Conservation (phyloP, 495 filamentous ascomycete species). For the Podospora pseudoanserina region DNA sequence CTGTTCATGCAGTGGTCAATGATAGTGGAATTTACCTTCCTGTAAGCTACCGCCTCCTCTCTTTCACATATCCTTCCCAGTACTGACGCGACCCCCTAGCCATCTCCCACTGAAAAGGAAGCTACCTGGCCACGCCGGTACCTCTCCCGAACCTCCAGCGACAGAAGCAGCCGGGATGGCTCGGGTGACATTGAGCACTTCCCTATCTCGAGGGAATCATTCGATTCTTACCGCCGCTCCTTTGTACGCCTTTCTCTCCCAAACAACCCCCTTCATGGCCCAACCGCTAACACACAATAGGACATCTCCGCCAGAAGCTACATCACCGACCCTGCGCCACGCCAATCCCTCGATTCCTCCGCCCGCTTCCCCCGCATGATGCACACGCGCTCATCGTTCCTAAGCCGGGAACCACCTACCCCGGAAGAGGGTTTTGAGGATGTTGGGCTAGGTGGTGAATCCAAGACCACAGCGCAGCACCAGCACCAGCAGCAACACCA, state of each 20-base stretch:
- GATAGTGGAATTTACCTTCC: constrained; percentile 96
- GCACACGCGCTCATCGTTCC: not conserved
- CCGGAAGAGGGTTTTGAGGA: constrained; percentile 85
- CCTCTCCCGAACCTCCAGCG: constrained; percentile 62
- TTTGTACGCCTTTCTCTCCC: constrained; percentile 62
- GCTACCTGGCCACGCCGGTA: constrained; percentile 77
- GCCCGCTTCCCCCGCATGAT: not conserved
- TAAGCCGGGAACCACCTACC: constrained; percentile 29
- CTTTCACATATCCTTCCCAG: not conserved
- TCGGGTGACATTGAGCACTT: constrained; percentile 82
- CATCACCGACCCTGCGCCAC: constrained; percentile 56
- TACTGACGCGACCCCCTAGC: constrained; percentile 46
- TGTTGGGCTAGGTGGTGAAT: constrained; percentile 73
- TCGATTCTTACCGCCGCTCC: constrained; percentile 94
- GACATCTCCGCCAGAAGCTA: constrained; percentile 89
- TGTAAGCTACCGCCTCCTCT: constrained; percentile 46
- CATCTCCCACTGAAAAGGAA: constrained; percentile 84
- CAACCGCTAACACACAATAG: constrained; percentile 40
- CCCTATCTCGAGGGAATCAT: constrained; percentile 94
- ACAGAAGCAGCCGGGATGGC: constrained; percentile 55
- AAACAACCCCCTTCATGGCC: constrained; percentile 1
- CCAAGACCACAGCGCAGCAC: constrained; percentile 46
- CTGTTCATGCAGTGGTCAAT: constrained; percentile 70
- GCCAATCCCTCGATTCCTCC: constrained; percentile 74
- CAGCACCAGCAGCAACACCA: constrained; percentile 41